Evolutionary conservation across 1,284 basidiomycete genomes (phyloP), one percentile per base, ranked within the genome.

Genomic region (Pisolithus thermaeus): DNA sequence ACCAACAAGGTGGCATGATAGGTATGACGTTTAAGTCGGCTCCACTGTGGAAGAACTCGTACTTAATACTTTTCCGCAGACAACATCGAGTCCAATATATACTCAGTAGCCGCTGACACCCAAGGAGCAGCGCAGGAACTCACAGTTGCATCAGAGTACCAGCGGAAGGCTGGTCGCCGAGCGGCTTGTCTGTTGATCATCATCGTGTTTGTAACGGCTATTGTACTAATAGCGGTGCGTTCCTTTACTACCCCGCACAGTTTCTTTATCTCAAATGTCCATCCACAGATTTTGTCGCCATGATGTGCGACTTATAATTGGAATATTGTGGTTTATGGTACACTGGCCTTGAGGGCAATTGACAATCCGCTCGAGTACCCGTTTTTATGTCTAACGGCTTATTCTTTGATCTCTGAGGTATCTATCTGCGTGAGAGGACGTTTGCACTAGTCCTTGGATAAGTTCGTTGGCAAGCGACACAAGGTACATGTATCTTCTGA

Each of bases 71-170:
- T 49, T 9, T n/a, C 12, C 40, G 30, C 63, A 96, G 96, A 99
- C 66, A 97, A 97, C 63, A 97, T 99, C 64, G 94, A 97, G 68
- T 87, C 86, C 54, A 99, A 99, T 64, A 88, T 99, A 43, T 87
- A 85, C 20, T 88, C 84, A 0, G 89, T 98, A 43, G 86, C 89
- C 0, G 80, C 81, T 14, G 90, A 98, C 65, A 95, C 92, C 0
- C 74, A 81, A 1, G 85, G 84, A 35, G 97, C 95, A 9, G 85
- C 91, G 5, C 83, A 90, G 55, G 94, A 99, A 67, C 78, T 99
- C 43, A 84, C 81, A 1, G 89, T 88, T 11, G 97, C 97, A 2
- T 86, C 92, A 56, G 92, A 93, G 32, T 97, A 98, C 67, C 97
- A 99, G 71, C 83, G 93, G 47, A 96, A 86, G 68, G 95, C 97